Percentiles rank a stretch among this genome's conserved stretches.
Evolutionary conservation across 2,329 filamentous ascomycete genomes (phyloP).

Genomic region (Aspergillus thermomutatus): DNA sequence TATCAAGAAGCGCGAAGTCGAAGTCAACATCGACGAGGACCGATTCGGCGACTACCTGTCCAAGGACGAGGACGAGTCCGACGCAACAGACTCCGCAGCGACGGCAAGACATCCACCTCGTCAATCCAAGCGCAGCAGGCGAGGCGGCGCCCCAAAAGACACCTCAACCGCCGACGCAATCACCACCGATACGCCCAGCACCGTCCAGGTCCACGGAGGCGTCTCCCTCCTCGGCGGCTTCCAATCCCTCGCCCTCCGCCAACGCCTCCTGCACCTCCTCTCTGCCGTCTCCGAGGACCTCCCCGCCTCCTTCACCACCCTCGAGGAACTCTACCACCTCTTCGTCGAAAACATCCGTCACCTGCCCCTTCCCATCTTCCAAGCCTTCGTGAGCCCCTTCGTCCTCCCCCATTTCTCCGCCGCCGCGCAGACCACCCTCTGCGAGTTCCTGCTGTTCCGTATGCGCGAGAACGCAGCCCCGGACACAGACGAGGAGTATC

Average conservation of each 20-base stretch:
- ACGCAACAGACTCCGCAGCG: conserved; percentile 10
- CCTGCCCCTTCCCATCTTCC: conserved; percentile 45
- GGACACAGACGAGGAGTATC: conserved; percentile 36
- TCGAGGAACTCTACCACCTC: conserved; percentile 41
- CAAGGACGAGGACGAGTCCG: conserved; percentile 35
- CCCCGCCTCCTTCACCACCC: conserved; percentile 32
- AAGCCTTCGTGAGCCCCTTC: conserved; percentile 43
- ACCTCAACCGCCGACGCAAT: conserved; percentile 1
- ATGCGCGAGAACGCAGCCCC: conserved; percentile 46
- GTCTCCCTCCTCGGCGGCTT: conserved; percentile 36
- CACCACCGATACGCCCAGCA: background rate
- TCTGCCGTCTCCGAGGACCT: conserved; percentile 35
- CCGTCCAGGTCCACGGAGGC: conserved; percentile 15
- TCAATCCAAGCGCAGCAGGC: conserved; percentile 33
- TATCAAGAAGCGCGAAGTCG: conserved; percentile 37
- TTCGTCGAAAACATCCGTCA: conserved; percentile 47
- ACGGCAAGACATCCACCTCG: conserved; percentile 20
- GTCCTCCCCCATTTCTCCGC: conserved; percentile 40
- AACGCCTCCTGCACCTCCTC: conserved; percentile 45
- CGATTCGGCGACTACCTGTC: conserved; percentile 46
- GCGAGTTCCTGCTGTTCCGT: conserved; percentile 51
- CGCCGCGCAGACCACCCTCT: conserved; percentile 48
- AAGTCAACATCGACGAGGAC: conserved; percentile 45
- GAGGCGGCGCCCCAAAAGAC: conserved; percentile 14
- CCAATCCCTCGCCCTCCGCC: conserved; percentile 40